phyloP scores from a whole-genome alignment of 768 basidiomycete genomes.

The Lentinula sp. region DNA sequence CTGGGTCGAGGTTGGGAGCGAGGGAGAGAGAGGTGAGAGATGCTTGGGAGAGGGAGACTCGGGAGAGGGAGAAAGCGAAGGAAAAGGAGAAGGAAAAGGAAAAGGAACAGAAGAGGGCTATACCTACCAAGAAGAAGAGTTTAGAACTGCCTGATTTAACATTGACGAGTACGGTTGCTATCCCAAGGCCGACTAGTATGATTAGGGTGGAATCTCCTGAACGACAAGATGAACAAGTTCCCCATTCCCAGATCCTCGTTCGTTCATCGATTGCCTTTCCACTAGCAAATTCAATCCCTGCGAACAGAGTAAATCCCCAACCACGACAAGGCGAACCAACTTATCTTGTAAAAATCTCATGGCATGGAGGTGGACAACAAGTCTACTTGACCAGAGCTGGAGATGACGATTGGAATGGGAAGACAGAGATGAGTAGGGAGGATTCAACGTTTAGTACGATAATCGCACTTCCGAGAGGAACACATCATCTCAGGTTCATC shows the following conservation, averaged over 20 bases:
- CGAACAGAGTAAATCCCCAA: neutral
- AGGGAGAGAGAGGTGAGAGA: neutral
- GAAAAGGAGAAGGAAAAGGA: too few relatives aligned
- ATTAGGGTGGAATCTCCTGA: too few relatives aligned
- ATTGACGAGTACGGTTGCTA: too few relatives aligned
- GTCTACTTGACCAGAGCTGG: conserved; percentile 70
- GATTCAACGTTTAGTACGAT: conserved; percentile 28
- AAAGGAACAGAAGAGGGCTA: too few relatives aligned
- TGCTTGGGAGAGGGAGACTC: neutral
- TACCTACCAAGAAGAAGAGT: too few relatives aligned
- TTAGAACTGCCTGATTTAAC: too few relatives aligned
- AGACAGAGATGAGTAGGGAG: conserved; percentile 60
- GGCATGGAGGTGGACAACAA: conserved; percentile 58
- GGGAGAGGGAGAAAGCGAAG: too few relatives aligned
- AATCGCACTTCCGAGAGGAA: conserved; percentile 72
- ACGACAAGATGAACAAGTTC: too few relatives aligned
- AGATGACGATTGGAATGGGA: conserved; percentile 71
- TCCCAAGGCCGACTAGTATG: too few relatives aligned
- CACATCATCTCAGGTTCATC: conserved; percentile 91
- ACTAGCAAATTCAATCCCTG: neutral
- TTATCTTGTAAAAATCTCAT: conserved; percentile 46
- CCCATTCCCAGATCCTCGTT: neutral
- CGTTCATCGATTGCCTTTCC: neutral
- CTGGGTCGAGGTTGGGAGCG: neutral
- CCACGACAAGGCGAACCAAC: neutral